Percentiles rank a stretch among this genome's conserved stretches.
Evolutionary conservation across 176 grass and related monocot genomes (phyloP).

Genomic region (Paspalum notatum): DNA sequence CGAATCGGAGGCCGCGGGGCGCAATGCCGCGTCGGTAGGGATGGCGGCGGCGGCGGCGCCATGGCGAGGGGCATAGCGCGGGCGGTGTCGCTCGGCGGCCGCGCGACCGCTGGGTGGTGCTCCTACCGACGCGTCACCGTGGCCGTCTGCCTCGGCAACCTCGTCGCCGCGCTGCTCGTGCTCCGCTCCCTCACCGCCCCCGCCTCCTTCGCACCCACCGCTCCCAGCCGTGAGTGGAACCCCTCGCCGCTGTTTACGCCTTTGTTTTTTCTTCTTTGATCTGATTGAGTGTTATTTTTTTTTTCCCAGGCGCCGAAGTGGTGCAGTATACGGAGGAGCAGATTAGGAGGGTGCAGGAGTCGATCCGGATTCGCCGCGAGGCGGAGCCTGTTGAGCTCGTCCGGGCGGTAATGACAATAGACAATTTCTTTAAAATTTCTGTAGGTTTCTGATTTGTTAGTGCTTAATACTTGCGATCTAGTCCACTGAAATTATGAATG

Average conservation of each 20-base stretch:
- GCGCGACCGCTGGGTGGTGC: conserved; percentile 52
- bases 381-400: conserved; percentile 72
- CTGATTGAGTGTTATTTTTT: background rate
- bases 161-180: conserved; percentile 74
- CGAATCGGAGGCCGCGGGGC: conserved; percentile 23
- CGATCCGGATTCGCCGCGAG: conserved; percentile 76
- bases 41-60: conserved; percentile 47
- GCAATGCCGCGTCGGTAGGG: conserved; percentile 53
- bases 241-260: background rate
- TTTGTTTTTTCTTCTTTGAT: background rate
- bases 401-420: conserved; percentile 51
- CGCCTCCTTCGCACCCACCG: background rate
- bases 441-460: background rate
- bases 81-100: conserved; percentile 46
- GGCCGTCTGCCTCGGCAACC: conserved; percentile 75
- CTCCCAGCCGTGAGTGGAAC: conserved; percentile 39
- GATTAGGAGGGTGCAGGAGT: conserved; percentile 73
- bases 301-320: conserved; percentile 28
- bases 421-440: conserved; percentile 8
- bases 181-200: conserved; percentile 68
- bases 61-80: conserved; percentile 69
- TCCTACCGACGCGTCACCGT: conserved; percentile 82
- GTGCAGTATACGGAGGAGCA: conserved; percentile 69
- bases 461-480: conserved; percentile 6
- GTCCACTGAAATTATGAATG: conserved; percentile 5